Evolutionary conservation across 2,329 filamentous ascomycete species (phyloP), one percentile per base, ranked within the genome.

Genomic region (Xylariaceae sp.): DNA sequence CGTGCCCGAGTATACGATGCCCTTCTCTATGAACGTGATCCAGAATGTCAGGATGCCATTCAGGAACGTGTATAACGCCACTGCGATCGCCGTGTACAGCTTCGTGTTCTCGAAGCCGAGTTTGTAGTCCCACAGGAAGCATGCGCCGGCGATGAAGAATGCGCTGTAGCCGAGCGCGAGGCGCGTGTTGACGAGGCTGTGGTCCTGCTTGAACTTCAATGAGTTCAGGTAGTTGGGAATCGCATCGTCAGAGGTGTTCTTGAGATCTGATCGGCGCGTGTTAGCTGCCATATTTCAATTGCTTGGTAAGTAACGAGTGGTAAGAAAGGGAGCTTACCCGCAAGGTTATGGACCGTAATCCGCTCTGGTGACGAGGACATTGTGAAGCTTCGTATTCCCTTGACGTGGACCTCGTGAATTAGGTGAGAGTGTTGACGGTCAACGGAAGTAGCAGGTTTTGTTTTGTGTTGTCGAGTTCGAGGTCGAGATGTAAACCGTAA

Each of bases 201-300:
- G 88, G 64, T 89, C 87, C 76, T 96, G 92, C 64, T 78, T 83
- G 80, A 97, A 97, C 66, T 82, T 87, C 73, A 97, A 86, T 37
- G 86, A 89, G 76, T 90, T 93, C 64, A 99, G 86, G 79, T 97
- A 97, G 77, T 94, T 92, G 60, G 89, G 86, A 61, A 99, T 87
- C 59, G 92, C 91, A 77, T 99, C 94, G 78, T 99, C 94, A 66
- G 90, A 91, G 45, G 92, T 95, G 78, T 94, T 96, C 77, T 97
- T 97, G 65, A 99, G 88, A 74, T 97, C 94, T 96, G 5, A 13
- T 39, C 72, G 39, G 47, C 55, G 61, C 64, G 23, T 57, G 59
- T 61, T 60, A 45, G 13, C 42, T 30, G 23, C 23, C 23, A 30
- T 30, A 30, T 30, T 30, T 30, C 23, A 30, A 30, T 5, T 30